Conservation (phyloP, 441 rosid genomes). For the Eutrema salsugineum region DNA sequence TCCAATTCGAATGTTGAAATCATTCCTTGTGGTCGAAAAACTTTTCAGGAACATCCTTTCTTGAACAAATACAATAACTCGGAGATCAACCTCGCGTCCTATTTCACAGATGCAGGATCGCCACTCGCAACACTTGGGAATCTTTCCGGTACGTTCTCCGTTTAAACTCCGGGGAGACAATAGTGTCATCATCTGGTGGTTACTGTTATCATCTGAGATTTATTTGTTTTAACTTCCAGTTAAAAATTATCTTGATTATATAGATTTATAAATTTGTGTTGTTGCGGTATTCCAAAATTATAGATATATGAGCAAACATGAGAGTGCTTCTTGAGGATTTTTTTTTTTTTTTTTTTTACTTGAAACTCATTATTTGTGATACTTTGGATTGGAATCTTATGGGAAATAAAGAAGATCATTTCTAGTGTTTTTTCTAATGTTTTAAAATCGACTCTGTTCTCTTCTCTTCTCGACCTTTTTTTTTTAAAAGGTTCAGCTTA, state of each 20-base stretch:
- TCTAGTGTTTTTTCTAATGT: not conserved
- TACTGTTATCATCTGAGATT: conserved; percentile 4
- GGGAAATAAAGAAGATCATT: not conserved
- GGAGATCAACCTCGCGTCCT: conserved; percentile 65
- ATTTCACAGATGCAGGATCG: conserved; percentile 85
- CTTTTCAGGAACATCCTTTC: conserved; percentile 70
- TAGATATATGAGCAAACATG: conserved; percentile 12
- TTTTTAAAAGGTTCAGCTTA: no score
- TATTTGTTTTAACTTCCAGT: not conserved
- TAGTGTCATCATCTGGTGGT: conserved; percentile 3
- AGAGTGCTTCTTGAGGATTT: not conserved
- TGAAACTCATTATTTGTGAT: conserved; percentile 9
- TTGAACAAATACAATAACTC: conserved; percentile 60
- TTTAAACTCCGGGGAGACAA: conserved; percentile 4
- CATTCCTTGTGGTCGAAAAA: not conserved
- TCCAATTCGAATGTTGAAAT: not conserved
- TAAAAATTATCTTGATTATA: not conserved
- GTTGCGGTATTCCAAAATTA: not conserved
- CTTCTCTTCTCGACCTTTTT: not conserved
- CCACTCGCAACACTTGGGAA: conserved; percentile 81
- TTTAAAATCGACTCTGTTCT: not conserved
- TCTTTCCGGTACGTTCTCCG: conserved; percentile 40
- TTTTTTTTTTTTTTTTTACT: not conserved
- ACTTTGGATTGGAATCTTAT: not conserved
- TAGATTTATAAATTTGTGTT: not conserved